phyloP scores from a whole-genome alignment of 1,284 basidiomycete genomes.

The Ceratobasidium sp. region DNA sequence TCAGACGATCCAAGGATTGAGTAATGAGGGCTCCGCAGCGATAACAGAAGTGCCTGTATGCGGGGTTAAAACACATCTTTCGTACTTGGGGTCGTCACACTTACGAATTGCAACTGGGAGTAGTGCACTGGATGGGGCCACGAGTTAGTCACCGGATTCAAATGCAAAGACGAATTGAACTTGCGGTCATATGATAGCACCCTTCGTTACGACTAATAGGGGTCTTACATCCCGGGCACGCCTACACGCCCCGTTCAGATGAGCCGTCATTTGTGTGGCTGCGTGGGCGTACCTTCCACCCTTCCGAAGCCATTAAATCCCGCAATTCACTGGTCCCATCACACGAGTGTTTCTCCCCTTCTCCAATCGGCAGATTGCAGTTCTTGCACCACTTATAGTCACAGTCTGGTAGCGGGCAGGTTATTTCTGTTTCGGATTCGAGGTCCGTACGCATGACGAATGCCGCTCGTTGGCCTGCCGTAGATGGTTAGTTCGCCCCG shows the following conservation, averaged over 20 bases:
- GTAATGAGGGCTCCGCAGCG: conserved; percentile 30
- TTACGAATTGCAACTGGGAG: conserved; percentile 41
- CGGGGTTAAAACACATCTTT: neutral
- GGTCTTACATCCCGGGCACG: conserved; percentile 39
- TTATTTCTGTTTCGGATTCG: conserved; percentile 31
- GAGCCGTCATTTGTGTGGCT: neutral
- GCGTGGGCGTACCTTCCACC: conserved; percentile 41
- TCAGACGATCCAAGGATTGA: conserved; percentile 9
- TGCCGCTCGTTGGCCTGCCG: conserved; percentile 13
- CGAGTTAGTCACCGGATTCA: neutral
- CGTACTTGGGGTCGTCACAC: neutral
- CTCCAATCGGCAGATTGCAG: conserved; percentile 39
- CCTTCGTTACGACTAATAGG: conserved; percentile 39
- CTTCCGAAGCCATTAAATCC: conserved; percentile 33
- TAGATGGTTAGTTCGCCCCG: neutral
- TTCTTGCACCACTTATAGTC: conserved; percentile 43
- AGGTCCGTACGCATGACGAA: conserved; percentile 42
- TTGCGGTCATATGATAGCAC: conserved; percentile 44
- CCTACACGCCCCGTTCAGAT: neutral
- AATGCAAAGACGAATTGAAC: neutral
- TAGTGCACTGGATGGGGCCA: conserved; percentile 16
- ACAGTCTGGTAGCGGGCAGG: conserved; percentile 40
- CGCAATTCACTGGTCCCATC: conserved; percentile 42
- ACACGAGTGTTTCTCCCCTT: conserved; percentile 39
- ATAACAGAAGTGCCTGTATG: conserved; percentile 29